Conservation (phyloP, 371 early-diverging fungal species). For the Mucor irregularis region DNA sequence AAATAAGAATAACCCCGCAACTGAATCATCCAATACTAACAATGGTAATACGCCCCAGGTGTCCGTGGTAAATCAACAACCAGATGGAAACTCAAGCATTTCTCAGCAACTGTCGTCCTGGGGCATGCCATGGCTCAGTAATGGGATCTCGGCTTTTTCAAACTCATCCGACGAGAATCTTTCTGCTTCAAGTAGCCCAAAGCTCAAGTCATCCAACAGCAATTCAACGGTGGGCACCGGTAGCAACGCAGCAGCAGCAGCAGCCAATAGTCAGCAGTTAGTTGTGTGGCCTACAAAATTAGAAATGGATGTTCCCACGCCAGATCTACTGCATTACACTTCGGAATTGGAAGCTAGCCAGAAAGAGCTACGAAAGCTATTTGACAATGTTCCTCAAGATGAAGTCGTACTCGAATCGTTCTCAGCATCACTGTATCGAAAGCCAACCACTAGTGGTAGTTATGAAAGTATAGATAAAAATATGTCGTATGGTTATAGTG, state of each 20-base stretch:
- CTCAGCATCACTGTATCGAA: constrained; percentile 28
- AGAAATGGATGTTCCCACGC: constrained; percentile 26
- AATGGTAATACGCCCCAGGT: not conserved
- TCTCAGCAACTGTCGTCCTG: constrained; percentile 20
- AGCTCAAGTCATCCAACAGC: not conserved
- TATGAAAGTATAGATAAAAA: not conserved
- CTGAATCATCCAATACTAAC: not conserved
- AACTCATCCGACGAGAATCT: constrained; percentile 6
- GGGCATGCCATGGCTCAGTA: constrained; percentile 50
- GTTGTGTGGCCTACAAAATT: constrained; percentile 43
- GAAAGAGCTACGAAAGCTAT: constrained; percentile 32
- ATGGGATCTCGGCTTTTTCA: constrained; percentile 30
- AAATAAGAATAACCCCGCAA: not conserved
- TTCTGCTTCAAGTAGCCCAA: not conserved
- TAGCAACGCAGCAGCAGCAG: not conserved
- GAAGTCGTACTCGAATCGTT: constrained; percentile 46
- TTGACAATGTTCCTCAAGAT: constrained; percentile 29
- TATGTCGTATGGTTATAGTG: constrained; percentile 31
- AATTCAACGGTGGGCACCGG: too few relatives aligned
- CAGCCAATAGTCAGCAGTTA: constrained; percentile 8
- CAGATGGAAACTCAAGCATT: not conserved
- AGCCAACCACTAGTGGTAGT: not conserved
- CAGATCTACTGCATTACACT: constrained; percentile 29
- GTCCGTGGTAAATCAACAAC: not conserved
- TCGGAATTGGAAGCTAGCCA: constrained; percentile 22